Evolutionary conservation across 768 basidiomycete species (phyloP), one percentile per base, ranked within the genome.

Genomic region (Boletus vinaceobasis): DNA sequence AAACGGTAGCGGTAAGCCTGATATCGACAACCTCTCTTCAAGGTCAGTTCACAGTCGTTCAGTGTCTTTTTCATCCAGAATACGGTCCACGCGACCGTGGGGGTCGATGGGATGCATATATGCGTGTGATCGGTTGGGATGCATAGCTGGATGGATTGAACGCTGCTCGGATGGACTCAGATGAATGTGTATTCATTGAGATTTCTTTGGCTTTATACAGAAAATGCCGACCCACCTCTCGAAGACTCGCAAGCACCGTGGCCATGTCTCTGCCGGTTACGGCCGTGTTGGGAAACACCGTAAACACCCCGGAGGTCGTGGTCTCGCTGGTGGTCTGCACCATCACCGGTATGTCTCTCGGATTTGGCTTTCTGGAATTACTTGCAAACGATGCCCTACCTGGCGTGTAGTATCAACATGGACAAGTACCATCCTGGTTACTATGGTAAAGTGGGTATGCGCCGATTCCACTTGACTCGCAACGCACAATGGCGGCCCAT

Each of bases 361-460:
- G 17, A 32, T 40, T 39, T 31, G 35, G 29, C 8, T 21, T 29
- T 23, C 17, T 43, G 38, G 21, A 29, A 19, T 17, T 1, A 43
- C 7, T 19, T 40, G 3, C 33, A 46, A 50, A 46, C 35, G 44
- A 26, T 13, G 9, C 32, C 26, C 40, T 13, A 49, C 48, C 29
- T 44, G 50, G 53, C 35, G 39, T 52, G 19, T 59, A 92, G 94
- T 58, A 95, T 89, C 71, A 97, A 98, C 81, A 91, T 96, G 71
- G 94, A 96, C 77, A 96, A 96, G 79, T 98, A 93, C 88, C 95
- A 98, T 79, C 94, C 94, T 74, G 95, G 95, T 90, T 98, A 98
- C 93, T 98, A 96, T 75, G 95, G 95, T 82, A 98, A 98, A 79
- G 93, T 96, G 73, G 97, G 97, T 92, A 99, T 99, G 96, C 87